These are phyloP conservation scores for Wickerhamiella bombiphila DNA, from an alignment of 805 yeast species.

Conservation along the genomic window DNA sequence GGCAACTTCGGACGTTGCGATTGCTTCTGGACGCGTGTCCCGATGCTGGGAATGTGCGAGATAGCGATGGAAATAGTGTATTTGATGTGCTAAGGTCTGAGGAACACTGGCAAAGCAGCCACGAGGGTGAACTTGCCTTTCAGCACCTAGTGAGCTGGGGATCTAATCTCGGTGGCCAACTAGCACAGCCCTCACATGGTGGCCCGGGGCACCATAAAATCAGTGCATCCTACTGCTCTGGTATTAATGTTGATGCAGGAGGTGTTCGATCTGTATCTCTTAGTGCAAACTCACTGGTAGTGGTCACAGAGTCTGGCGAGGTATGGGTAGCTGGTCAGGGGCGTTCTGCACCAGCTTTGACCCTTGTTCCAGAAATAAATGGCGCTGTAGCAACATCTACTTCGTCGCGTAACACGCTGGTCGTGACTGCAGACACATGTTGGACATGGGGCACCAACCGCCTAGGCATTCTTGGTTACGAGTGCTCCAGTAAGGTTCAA, in stretches of 20 bases:
- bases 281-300: not conserved
- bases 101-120: conserved; percentile 8
- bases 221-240: not conserved
- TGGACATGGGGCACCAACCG: conserved; percentile 18
- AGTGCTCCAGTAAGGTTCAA: conserved; percentile 8
- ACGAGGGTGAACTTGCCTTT: conserved; percentile 2
- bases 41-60: conserved; percentile 12
- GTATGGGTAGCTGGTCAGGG: not conserved
- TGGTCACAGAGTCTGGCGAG: not conserved
- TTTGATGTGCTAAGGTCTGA: conserved; percentile 12
- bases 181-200: not conserved
- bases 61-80: conserved; percentile 8
- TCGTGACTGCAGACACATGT: conserved; percentile 9
- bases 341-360: not conserved
- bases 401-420: conserved; percentile 12
- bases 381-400: conserved; percentile 9
- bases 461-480: conserved; percentile 15
- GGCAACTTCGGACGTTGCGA: conserved; percentile 12
- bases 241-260: not conserved
- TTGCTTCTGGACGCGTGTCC: conserved; percentile 13
- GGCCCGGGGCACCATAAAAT: no score
- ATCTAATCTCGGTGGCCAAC: conserved; percentile 2
- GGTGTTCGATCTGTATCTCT: not conserved
- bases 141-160: conserved; percentile 9
- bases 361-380: not conserved